Base-by-base conservation (phyloP, 352 stramenopile species). In the Bremia lactucae region DNA sequence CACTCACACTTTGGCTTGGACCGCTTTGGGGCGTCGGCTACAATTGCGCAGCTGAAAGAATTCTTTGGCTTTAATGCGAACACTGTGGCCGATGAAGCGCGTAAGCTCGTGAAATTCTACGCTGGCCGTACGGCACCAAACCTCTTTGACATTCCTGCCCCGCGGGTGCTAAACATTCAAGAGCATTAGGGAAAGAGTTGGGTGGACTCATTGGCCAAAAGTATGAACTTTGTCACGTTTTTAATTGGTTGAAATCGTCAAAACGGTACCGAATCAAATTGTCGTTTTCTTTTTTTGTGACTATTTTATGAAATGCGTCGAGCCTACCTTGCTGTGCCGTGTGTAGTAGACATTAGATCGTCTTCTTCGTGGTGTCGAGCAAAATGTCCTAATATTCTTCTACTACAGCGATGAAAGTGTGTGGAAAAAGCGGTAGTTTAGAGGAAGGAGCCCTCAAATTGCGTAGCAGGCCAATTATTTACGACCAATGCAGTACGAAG, bases 61-160 rank as follows among this genome's bases (percentile, higher is more conserved):
- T 55, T 87, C 33, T 98, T 98, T 68, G 95, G 95, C 38, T 97
- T 98, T 62, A 97, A 95, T 55, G 62, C 83, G 2, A 87, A 96
- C 26, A 97, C 96, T 34, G 77, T 99, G 31, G 79, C 77, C 18
- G 65, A 75, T 34, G 93, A 97, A 59, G 87, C 89, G 41, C 78
- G 89, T 46, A 86, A 86, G 49, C 62, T 98, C n/a, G 63, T 97
- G 19, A 74, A 87, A 37, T 97, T 94, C 65, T 98, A 97, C 74
- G 59, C 63, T 35, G 73, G 71, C 23, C 69, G 73, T 45, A 35
- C 50, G 16, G 79, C 62, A 31, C 79, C 79, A 19, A 81, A 43
- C 62, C 61, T 92, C 34, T 89, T 89, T 46, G 62, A 92, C 59
- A 72, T 65, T 55, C 79, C 79, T 11, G 60, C 72, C 31, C 59